These are phyloP conservation scores for Fraxinus greggii DNA, from an alignment of 305 asterid genomes.

Conservation along the genomic window DNA sequence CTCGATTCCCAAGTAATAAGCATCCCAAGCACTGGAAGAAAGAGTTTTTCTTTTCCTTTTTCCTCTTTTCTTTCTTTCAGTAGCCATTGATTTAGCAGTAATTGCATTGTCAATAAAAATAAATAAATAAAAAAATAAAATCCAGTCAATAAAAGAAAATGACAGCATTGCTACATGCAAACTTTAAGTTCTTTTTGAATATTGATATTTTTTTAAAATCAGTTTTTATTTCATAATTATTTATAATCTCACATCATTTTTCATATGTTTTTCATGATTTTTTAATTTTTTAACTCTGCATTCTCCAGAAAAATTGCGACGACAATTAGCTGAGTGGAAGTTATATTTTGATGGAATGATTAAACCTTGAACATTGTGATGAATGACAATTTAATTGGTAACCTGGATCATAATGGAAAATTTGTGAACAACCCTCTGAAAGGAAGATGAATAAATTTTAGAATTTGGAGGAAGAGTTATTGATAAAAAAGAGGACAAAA, in stretches of 20 bases:
- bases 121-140: no score
- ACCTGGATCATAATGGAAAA: background rate
- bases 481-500: background rate
- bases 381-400: background rate
- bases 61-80: background rate
- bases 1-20: constrained; percentile 37
- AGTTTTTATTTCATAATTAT: no score
- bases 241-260: no score
- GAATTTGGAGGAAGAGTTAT: background rate
- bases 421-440: background rate
- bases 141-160: background rate
- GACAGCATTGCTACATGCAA: background rate
- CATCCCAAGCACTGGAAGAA: constrained; percentile 34
- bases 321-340: background rate
- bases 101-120: background rate
- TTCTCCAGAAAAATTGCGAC: background rate
- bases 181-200: background rate
- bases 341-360: background rate
- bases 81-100: background rate
- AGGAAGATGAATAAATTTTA: background rate
- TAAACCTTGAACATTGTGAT: background rate
- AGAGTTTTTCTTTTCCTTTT: background rate
- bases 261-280: no score
- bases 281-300: no score
- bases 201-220: no score